Evolutionary conservation across 2,329 filamentous ascomycete species (phyloP), one percentile per base, ranked within the genome.

Genomic region (Periconia sp.): DNA sequence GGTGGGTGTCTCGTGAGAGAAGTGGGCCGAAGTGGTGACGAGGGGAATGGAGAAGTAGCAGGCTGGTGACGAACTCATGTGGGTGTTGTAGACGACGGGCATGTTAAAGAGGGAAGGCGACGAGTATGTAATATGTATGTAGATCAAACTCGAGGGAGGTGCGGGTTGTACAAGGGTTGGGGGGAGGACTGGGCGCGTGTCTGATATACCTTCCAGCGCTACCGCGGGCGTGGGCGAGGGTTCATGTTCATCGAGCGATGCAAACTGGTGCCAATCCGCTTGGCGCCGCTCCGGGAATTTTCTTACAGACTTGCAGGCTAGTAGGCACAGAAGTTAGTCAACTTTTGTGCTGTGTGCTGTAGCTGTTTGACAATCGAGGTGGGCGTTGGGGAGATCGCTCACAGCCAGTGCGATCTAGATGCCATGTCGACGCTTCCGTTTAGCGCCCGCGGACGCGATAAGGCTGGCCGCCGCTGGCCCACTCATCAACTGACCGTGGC

Each of bases 21-120:
- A 72, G 57, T 72, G 68, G 30, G 61, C 49, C 37, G 54, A 52
- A 3, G 43, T n/a, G 5, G 9, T 19, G n/a, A 58, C 50, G 59
- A 60, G 35, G 52, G 68, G 59, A 49, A 65, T 49, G 37, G 62
- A 69, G 60, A 74, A 73, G 66, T 73, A 74, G 68, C 70, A 72
- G 33, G 55, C 41, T 41, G 58, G 55, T n/a, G 57, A 50, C 5
- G 57, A 59, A n/a, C 47, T 1, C 41, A 49, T 42, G 51, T 46
- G 1, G 40, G 47, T 37, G 43, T 51, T 54, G 11, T 53, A 37
- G 17, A 40, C 35, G 15, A 30, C 30, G 40, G 43, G 37, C 46
- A 53, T 64, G 57, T 20, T 60, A 13, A 37, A 14, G 33, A 11
- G 33, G 33, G 33, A 11, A 37, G 33, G 13, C 15, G 33, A 14